These are phyloP conservation scores for Escallonia rubra DNA, from an alignment of 129 eudicot genomes.

Conservation along the genomic window DNA sequence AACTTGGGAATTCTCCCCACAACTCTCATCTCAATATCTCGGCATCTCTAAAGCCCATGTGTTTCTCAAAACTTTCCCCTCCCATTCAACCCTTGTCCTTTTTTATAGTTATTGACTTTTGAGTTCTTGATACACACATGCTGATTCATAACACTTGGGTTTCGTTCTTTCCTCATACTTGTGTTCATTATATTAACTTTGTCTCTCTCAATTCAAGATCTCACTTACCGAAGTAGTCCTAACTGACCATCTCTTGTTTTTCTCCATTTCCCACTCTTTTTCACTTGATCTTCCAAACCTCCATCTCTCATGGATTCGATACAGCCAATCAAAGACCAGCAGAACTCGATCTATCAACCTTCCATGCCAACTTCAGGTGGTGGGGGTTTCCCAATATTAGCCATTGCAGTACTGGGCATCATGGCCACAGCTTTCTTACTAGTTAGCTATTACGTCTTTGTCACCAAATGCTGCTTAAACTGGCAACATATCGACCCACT, in stretches of 20 bases:
- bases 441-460: constrained; percentile 64
- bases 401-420: constrained; percentile 58
- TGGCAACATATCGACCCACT: constrained; percentile 65
- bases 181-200: neutral
- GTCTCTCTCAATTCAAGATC: constrained; percentile 17
- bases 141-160: constrained; percentile 18
- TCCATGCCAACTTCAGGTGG: constrained; percentile 26
- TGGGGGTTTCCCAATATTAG: constrained; percentile 57
- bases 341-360: constrained; percentile 24
- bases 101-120: constrained; percentile 28
- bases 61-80: constrained; percentile 32
- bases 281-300: neutral
- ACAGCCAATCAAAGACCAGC: neutral
- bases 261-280: constrained; percentile 9
- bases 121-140: constrained; percentile 12
- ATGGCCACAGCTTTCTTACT: constrained; percentile 64
- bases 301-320: constrained; percentile 21
- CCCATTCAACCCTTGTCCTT: constrained; percentile 36
- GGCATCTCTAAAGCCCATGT: constrained; percentile 27
- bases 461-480: constrained; percentile 62
- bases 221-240: neutral
- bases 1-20: constrained; percentile 8
- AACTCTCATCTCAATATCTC: constrained; percentile 20
- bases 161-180: constrained; percentile 19
- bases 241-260: neutral